A percentile compares a stretch with the other conserved stretches of the same genome.
Evolutionary conservation across 371 early-diverging fungal species (phyloP).

Genomic region (Apophysomyces variabilis): DNA sequence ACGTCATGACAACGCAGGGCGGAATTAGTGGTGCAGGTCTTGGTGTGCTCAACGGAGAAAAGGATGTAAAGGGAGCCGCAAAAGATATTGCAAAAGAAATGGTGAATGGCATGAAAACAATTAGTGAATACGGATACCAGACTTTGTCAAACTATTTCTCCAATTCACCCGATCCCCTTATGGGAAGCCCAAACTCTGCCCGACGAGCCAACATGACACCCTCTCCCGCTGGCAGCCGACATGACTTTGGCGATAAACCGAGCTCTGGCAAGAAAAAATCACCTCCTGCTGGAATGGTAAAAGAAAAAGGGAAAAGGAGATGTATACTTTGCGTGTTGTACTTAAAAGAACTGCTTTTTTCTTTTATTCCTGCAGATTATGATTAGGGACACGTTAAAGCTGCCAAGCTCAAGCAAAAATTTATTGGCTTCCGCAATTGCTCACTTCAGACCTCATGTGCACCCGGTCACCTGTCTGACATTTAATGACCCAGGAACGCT

Average conservation of each 20-base stretch:
- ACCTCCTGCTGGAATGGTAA: conserved; percentile 53
- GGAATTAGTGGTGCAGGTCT: conserved; percentile 36
- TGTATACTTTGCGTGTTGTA: background rate
- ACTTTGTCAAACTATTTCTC: conserved; percentile 55
- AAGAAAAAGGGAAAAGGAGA: background rate
- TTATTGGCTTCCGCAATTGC: conserved; percentile 56
- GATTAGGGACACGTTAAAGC: conserved; percentile 49
- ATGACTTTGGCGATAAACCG: background rate
- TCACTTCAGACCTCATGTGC: conserved; percentile 79
- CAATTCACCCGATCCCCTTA: conserved; percentile 16
- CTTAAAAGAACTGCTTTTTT: background rate
- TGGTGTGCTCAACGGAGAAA: conserved; percentile 44
- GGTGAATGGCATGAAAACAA: conserved; percentile 69
- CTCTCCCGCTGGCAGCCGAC: conserved; percentile 1
- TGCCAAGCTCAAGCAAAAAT: conserved; percentile 40
- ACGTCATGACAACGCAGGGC: conserved; percentile 25
- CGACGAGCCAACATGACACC: conserved; percentile 4
- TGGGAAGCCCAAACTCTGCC: conserved; percentile 13
- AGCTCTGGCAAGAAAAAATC: conserved; percentile 25
- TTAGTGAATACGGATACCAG: conserved; percentile 59
- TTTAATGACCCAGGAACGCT: conserved; percentile 74
- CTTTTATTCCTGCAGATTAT: conserved; percentile 45
- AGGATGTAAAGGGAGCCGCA: conserved; percentile 60
- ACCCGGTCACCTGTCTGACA: conserved; percentile 66
- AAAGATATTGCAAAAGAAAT: conserved; percentile 75